Base-by-base conservation (phyloP, 441 rosid genomes). In the Populus hybrid region DNA sequence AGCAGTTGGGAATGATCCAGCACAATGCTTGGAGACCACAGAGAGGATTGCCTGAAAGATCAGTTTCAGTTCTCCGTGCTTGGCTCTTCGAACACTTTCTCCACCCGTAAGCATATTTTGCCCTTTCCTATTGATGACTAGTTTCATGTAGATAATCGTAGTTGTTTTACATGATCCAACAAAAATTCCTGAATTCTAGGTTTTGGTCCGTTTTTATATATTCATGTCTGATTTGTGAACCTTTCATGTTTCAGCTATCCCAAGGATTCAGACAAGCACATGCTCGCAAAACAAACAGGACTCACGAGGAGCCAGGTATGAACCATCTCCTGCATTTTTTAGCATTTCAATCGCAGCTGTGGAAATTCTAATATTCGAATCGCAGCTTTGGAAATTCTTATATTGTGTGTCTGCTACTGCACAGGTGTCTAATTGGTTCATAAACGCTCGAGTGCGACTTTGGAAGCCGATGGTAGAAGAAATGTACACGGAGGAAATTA, bases 1-100 rank as follows among this genome's bases (percentile, higher is more conserved):
- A 72, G 84, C 94, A 16, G 86, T 90, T 88, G 94, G 92, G 82
- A 92, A 90, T 93, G 98, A 91, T 93, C 87, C 99, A 95, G 88
- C 98, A 93, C 80, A 92, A 93, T 82, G 80, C 93, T 88, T 28
- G 97, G 93, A 81, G 83, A 83, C 97, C 98, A 7, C 89, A 91
- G 80, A 82, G 97, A 87, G 99, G 99, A 72, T 86, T 95, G 82
- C 99, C 99, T 0, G 98, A 95, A 69, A 85, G 90, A 61, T 92
- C 99, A 2, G 97, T 93, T 64, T 88, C 89, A 0, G 89, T 92
- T 50, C 96, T 95, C 79, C 92, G 98, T n/a, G 86, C 99, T 67
- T n/a, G n/a, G n/a, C n/a, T n/a, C n/a, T n/a, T n/a, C n/a, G n/a
- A n/a, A n/a, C n/a, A n/a, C n/a, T n/a, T 94, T 80, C 91, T 94